Base-by-base conservation (phyloP, 768 basidiomycete genomes). In the Russula olivacea region DNA sequence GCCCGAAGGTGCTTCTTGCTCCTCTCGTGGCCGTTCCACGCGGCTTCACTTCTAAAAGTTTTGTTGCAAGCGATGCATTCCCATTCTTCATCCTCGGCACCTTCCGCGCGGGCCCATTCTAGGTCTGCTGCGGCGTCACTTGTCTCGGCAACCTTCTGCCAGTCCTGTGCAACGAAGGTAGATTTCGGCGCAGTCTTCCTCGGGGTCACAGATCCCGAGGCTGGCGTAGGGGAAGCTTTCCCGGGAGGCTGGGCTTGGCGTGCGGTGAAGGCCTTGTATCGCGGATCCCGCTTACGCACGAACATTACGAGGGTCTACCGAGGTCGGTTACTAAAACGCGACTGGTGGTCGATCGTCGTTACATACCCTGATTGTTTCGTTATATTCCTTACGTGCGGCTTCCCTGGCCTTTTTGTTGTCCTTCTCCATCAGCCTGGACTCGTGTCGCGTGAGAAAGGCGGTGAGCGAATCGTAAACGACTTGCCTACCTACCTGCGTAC, bases 11-110 rank as follows among this genome's bases (percentile, higher is more conserved):
- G 97, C 74, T 93, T 97, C 75, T 89, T 89, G 73, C 94, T 97
- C 67, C 94, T 80, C 73, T 98, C 97, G 66, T 98, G 97, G 72
- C 93, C 98, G 68, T 87, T 80, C 95, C 95, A 99, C 5, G 93
- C 91, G 0, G 92, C 91, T 69, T 98, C 94, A 66, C 88, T 93
- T 70, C 87, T 78, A 72, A 98, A 98, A 0, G 81, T 80, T 77
- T 97, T 98, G 32, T 82, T 79, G 69, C 97, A 99, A 9, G 87
- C 95, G n/a, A 98, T 87, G 70, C 97, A 99, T 72, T 96, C 94
- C 87, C 89, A 93, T 71, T 90, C 89, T 69, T 93, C 89, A 5
- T 81, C 75, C 61, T 87, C 82, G 32, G 83, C 83, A 7, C 84
- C 85, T 71, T 88, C 89, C 2, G 81, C 88, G 9, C 79, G 79